Percentiles rank a stretch among this genome's conserved stretches.
phyloP scores from a whole-genome alignment of 2,329 filamentous ascomycete genomes.

The Hirsutella thompsonii region DNA sequence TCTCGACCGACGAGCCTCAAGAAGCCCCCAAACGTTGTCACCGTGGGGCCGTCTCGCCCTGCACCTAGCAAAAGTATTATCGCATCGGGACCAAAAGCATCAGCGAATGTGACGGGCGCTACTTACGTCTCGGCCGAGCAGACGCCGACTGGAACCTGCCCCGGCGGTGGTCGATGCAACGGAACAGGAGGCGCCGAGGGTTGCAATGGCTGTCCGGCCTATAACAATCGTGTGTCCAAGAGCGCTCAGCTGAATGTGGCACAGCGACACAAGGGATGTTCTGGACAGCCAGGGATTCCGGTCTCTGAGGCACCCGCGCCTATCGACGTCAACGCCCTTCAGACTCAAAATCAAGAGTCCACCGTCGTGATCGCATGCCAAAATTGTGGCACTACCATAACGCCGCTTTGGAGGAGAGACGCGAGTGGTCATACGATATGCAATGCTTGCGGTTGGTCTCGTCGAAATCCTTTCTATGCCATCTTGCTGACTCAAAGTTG shows the following conservation, averaged over 20 bases:
- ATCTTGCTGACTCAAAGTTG: background rate
- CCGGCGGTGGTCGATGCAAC: conserved; percentile 88
- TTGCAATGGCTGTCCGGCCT: conserved; percentile 91
- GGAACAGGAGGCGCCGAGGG: conserved; percentile 91
- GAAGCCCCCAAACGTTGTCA: conserved; percentile 47
- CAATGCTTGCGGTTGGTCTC: conserved; percentile 72
- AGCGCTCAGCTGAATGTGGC: conserved; percentile 57
- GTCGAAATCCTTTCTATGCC: background rate
- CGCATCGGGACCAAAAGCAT: conserved; percentile 24
- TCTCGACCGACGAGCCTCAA: conserved; percentile 84
- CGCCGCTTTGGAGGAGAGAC: conserved; percentile 87
- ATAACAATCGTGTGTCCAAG: conserved; percentile 92
- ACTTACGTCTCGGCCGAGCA: conserved; percentile 71
- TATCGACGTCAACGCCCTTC: conserved; percentile 21
- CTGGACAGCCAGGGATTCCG: conserved; percentile 11
- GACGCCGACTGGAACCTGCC: conserved; percentile 73
- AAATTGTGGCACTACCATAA: conserved; percentile 94
- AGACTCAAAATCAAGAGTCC: conserved; percentile 16
- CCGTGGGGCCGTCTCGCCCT: conserved; percentile 28
- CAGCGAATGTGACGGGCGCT: conserved; percentile 33
- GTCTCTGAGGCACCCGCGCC: conserved; percentile 15
- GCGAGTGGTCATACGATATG: conserved; percentile 94
- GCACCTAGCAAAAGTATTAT: conserved; percentile 23
- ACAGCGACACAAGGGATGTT: conserved; percentile 28
- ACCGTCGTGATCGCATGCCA: conserved; percentile 73